Evolutionary conservation across 2,329 filamentous ascomycete genomes (phyloP).

Genomic region (Aspergillus fumigatus): DNA sequence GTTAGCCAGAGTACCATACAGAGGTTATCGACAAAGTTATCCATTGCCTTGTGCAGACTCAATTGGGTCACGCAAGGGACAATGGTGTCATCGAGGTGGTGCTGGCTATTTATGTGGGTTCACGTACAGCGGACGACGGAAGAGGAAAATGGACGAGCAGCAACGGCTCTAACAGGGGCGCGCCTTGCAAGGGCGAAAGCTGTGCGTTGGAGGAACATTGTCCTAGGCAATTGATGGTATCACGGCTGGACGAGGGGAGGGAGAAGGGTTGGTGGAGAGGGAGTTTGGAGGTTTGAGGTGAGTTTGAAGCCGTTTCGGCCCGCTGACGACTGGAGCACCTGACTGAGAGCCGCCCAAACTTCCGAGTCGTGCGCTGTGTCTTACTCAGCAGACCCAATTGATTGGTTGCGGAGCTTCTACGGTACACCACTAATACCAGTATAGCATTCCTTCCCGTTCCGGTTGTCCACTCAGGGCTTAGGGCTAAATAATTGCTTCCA

Average conservation of each 20-base stretch:
- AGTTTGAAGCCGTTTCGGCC: constrained; percentile 39
- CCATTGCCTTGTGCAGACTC: constrained; percentile 5
- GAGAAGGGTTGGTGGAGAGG: constrained; percentile 25
- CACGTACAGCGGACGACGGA: constrained; percentile 45
- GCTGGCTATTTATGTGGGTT: constrained; percentile 19
- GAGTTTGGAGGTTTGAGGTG: constrained; percentile 34
- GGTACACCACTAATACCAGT: constrained; percentile 9
- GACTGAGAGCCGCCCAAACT: neutral
- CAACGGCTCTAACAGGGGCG: constrained; percentile 39
- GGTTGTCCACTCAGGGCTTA: constrained; percentile 15
- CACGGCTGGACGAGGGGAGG: constrained; percentile 19
- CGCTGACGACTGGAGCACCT: constrained; percentile 15
- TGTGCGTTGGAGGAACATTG: constrained; percentile 47
- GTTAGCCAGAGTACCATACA: constrained; percentile 19
- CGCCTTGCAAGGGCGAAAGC: constrained; percentile 44
- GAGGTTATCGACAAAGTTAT: neutral
- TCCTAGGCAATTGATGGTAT: constrained; percentile 21
- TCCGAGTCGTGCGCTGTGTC: constrained; percentile 2
- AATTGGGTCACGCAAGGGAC: constrained; percentile 19
- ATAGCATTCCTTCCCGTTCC: constrained; percentile 14
- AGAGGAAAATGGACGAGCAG: constrained; percentile 43
- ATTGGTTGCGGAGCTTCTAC: constrained; percentile 21
- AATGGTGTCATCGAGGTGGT: neutral
- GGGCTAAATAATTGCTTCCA: constrained; percentile 4
- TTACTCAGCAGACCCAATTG: constrained; percentile 23